These are phyloP conservation scores for Thelonectria blattea DNA, from an alignment of 2,329 filamentous ascomycete species.

Conservation along the genomic window DNA sequence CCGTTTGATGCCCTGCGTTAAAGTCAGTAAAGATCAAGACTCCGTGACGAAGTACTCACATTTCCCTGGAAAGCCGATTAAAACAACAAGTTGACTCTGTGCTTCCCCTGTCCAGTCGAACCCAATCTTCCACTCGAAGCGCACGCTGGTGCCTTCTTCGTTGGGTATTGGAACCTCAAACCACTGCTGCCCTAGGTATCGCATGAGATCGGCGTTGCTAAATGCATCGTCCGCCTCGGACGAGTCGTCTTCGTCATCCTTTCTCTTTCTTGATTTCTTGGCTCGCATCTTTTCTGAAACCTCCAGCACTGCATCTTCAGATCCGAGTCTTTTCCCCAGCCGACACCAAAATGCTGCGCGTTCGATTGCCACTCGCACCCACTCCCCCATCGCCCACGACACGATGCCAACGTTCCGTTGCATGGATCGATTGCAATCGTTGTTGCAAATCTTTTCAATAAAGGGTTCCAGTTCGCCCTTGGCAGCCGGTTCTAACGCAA, in stretches of 20 bases:
- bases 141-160: conserved; percentile 48
- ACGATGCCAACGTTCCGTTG: conserved; percentile 64
- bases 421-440: conserved; percentile 51
- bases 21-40: conserved; percentile 22
- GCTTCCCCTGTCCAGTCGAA: conserved; percentile 80
- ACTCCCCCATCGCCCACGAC: conserved; percentile 72
- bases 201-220: conserved; percentile 53
- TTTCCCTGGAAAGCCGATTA: conserved; percentile 63
- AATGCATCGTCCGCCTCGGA: conserved; percentile 11
- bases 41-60: conserved; percentile 57
- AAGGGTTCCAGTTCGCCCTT: conserved; percentile 64
- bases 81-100: conserved; percentile 60
- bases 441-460: conserved; percentile 50
- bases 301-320: conserved; percentile 39
- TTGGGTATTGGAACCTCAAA: conserved; percentile 52
- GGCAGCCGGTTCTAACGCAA: conserved; percentile 63
- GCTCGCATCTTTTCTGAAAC: conserved; percentile 34
- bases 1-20: conserved; percentile 63
- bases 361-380: conserved; percentile 65
- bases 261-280: conserved; percentile 32
- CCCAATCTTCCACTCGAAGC: conserved; percentile 66
- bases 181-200: conserved; percentile 59
- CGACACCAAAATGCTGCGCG: conserved; percentile 68
- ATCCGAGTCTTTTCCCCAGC: conserved; percentile 55
- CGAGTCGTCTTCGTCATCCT: conserved; percentile 28